Conservation (phyloP, 179 eudicot species). For the Corrigiola litoralis region DNA sequence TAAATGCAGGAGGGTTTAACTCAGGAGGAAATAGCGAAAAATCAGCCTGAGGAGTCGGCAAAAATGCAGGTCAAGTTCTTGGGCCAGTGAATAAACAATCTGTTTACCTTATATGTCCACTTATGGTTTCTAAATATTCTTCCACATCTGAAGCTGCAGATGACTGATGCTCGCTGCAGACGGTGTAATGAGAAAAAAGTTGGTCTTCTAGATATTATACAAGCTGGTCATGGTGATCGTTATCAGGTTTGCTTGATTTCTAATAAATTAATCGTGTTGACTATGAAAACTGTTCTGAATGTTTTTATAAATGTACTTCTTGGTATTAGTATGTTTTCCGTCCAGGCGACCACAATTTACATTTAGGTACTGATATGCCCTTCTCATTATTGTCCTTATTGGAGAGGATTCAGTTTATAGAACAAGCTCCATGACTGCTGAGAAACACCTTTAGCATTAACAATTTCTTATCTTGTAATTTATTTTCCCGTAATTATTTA, state of each 20-base stretch:
- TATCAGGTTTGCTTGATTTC: constrained; percentile 56
- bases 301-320: too few species aligned
- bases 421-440: too few species aligned
- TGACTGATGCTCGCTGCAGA: constrained; percentile 96
- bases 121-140: background rate
- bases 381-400: too few species aligned
- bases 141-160: constrained; percentile 37
- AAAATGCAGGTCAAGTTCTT: constrained; percentile 58
- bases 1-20: constrained; percentile 81
- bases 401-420: too few species aligned
- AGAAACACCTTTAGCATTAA: too few species aligned
- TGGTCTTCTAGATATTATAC: constrained; percentile 65
- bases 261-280: too few species aligned
- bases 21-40: constrained; percentile 73
- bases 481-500: too few species aligned
- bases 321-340: too few species aligned
- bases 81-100: background rate
- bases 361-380: too few species aligned
- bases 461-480: too few species aligned
- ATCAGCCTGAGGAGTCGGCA: constrained; percentile 75
- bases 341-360: too few species aligned
- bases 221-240: constrained; percentile 75
- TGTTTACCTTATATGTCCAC: background rate
- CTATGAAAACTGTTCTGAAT: too few species aligned
- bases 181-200: constrained; percentile 82